Percentiles rank a stretch among this genome's conserved stretches.
Evolutionary conservation across 768 basidiomycete species (phyloP).

Genomic region (Boletales sp.): DNA sequence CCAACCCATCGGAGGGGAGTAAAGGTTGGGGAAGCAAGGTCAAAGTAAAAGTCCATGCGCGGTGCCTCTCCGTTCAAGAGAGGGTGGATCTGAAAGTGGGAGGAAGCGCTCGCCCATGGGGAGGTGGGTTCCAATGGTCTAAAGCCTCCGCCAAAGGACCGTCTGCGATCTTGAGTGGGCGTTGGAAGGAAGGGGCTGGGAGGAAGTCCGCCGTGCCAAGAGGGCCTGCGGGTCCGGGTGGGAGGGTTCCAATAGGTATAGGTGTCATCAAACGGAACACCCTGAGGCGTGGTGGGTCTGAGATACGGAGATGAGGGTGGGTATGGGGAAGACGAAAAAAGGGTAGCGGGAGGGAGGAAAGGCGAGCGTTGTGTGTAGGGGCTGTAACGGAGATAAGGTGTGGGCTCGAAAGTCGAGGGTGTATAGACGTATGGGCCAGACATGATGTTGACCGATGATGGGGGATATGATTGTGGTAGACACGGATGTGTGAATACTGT

Average conservation of each 20-base stretch:
- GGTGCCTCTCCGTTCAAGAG: conserved; percentile 48
- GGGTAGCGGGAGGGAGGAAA: conserved; percentile 39
- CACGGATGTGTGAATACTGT: background rate
- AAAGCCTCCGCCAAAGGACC: conserved; percentile 27
- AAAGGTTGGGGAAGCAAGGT: conserved; percentile 49
- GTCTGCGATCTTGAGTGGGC: conserved; percentile 15
- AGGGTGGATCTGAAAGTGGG: conserved; percentile 28
- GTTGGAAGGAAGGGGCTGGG: conserved; percentile 23
- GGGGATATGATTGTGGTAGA: background rate
- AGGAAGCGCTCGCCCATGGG: conserved; percentile 21
- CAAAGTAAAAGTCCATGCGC: conserved; percentile 48
- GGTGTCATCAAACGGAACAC: conserved; percentile 17
- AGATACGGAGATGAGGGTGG: conserved; percentile 26
- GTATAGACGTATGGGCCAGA: conserved; percentile 43
- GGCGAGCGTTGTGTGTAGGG: conserved; percentile 37
- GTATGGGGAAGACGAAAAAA: conserved; percentile 38
- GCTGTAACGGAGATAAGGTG: conserved; percentile 32
- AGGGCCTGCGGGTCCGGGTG: conserved; percentile 37
- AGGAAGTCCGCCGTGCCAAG: conserved; percentile 39
- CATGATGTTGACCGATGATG: conserved; percentile 25
- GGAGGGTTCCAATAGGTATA: conserved; percentile 21
- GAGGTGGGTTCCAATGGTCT: conserved; percentile 20
- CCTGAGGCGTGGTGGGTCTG: conserved; percentile 28
- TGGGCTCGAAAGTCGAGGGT: conserved; percentile 34
- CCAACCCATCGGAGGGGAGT: conserved; percentile 40